Conservation (phyloP, 2,329 filamentous ascomycete genomes). For the Zasmidium angulare region DNA sequence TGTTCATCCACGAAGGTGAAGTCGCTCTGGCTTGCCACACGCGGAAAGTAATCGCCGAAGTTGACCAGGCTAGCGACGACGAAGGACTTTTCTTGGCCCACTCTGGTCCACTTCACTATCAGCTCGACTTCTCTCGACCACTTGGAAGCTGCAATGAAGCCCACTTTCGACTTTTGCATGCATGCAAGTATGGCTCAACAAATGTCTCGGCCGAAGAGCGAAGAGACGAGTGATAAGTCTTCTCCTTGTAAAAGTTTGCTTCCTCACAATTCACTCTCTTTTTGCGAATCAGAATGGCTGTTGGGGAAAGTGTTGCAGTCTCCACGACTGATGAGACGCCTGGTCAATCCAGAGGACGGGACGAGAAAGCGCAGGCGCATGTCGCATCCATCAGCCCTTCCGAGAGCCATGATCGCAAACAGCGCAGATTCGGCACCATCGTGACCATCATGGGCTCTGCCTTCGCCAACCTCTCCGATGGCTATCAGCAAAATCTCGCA, state of each 20-base stretch:
- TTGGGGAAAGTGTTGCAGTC: neutral
- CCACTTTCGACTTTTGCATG: neutral
- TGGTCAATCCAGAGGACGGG: neutral
- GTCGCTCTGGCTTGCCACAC: neutral
- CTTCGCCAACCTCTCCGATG: constrained; percentile 36
- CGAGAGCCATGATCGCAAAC: neutral
- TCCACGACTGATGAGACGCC: neutral
- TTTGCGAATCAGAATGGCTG: neutral
- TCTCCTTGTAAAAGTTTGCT: neutral
- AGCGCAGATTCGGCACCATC: constrained; percentile 29
- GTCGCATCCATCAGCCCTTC: neutral
- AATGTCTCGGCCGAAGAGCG: neutral
- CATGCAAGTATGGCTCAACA: neutral
- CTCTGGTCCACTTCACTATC: neutral
- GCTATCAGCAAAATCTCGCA: constrained; percentile 36
- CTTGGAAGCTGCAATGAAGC: neutral
- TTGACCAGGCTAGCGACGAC: neutral
- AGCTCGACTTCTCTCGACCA: neutral
- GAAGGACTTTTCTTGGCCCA: neutral
- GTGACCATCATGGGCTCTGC: constrained; percentile 27
- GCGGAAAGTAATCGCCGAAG: neutral
- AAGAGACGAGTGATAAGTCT: neutral
- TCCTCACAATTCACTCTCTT: neutral
- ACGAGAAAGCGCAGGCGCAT: neutral
- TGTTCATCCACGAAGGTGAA: neutral